phyloP scores from a whole-genome alignment of 2,329 filamentous ascomycete genomes.

The Fusarium sp. region DNA sequence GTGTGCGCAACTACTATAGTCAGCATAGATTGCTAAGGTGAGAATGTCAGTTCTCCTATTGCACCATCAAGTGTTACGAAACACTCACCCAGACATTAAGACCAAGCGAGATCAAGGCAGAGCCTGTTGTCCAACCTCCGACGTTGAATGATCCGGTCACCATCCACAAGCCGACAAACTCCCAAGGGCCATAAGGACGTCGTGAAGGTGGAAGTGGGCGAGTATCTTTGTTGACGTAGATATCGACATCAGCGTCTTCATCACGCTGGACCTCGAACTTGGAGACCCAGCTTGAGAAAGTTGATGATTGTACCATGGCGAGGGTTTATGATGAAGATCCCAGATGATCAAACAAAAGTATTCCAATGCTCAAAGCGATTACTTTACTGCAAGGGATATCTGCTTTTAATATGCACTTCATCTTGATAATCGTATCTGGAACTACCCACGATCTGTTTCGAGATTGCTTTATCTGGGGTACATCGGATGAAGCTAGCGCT shows the following conservation, averaged over 20 bases:
- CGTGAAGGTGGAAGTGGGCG: constrained; percentile 45
- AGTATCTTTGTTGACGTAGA: constrained; percentile 4
- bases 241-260: background rate
- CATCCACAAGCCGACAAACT: constrained; percentile 49
- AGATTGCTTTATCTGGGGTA: background rate
- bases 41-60: background rate
- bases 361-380: background rate
- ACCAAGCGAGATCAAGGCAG: constrained; percentile 44
- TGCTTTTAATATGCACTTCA: background rate
- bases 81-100: constrained; percentile 36
- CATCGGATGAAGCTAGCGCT: background rate
- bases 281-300: background rate
- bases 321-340: background rate
- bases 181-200: constrained; percentile 48
- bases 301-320: background rate
- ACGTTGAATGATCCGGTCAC: constrained; percentile 51
- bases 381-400: background rate
- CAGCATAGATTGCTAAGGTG: background rate
- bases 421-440: background rate
- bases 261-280: background rate
- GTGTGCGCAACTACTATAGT: constrained; percentile 25
- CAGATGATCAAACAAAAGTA: background rate
- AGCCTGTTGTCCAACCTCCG: constrained; percentile 49
- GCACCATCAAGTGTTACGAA: no score
- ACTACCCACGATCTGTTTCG: background rate